Evolutionary conservation across 768 basidiomycete genomes (phyloP).

Genomic region (Suillus bovinus): DNA sequence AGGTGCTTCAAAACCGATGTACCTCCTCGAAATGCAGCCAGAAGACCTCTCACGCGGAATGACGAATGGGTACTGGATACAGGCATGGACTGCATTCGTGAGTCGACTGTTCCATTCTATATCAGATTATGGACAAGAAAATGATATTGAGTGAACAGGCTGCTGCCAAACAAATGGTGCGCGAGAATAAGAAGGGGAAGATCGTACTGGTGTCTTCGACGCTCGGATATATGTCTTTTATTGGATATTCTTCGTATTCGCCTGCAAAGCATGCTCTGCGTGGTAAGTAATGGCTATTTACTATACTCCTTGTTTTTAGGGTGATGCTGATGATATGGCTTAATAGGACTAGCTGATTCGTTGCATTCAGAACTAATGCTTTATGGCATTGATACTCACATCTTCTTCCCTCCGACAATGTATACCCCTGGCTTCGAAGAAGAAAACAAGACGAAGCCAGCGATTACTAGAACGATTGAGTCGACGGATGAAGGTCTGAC

Average conservation of each 20-base stretch:
- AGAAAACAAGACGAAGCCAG: constrained; percentile 79
- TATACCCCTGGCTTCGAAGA: constrained; percentile 71
- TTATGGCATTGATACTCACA: constrained; percentile 76
- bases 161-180: constrained; percentile 64
- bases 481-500: constrained; percentile 64
- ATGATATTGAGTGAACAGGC: constrained; percentile 42
- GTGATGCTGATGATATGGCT: not conserved
- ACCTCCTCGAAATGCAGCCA: constrained; percentile 70
- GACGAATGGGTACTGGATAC: constrained; percentile 56
- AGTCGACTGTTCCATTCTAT: constrained; percentile 15
- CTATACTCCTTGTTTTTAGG: too few relatives aligned
- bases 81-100: constrained; percentile 47
- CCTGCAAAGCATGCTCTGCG: constrained; percentile 86
- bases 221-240: constrained; percentile 70
- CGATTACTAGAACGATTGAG: constrained; percentile 74
- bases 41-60: constrained; percentile 59
- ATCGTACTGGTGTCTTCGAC: constrained; percentile 77
- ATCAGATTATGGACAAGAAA: not conserved
- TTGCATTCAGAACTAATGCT: constrained; percentile 78
- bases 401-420: constrained; percentile 85
- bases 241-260: constrained; percentile 79
- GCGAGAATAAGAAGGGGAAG: constrained; percentile 58
- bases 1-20: constrained; percentile 68
- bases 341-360: constrained; percentile 76
- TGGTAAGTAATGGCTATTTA: constrained; percentile 44